phyloP scores from a whole-genome alignment of 257 asterid species.

The Echium plantagineum region DNA sequence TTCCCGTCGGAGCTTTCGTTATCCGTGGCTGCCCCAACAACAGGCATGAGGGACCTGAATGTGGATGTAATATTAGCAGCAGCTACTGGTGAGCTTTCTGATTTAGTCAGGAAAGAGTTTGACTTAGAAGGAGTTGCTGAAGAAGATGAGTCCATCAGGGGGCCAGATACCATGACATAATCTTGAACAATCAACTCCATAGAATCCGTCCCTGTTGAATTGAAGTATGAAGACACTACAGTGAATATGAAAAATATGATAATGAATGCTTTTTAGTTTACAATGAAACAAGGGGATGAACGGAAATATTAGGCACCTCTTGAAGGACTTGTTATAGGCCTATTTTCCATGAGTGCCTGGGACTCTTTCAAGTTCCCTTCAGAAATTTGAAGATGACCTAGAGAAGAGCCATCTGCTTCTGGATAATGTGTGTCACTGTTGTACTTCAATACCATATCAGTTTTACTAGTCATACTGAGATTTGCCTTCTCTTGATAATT shows the following conservation, averaged over 20 bases:
- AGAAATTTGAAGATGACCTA: conserved; percentile 28
- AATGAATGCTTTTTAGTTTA: neutral
- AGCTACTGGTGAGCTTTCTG: conserved; percentile 33
- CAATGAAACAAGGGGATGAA: neutral
- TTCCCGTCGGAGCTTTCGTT: conserved; percentile 31
- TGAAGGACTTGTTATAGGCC: conserved; percentile 15
- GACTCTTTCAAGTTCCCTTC: conserved; percentile 49
- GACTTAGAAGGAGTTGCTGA: conserved; percentile 40
- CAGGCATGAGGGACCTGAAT: conserved; percentile 48
- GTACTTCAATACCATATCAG: conserved; percentile 13
- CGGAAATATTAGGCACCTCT: conserved; percentile 37
- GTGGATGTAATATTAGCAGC: conserved; percentile 26
- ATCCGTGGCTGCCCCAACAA: conserved; percentile 29
- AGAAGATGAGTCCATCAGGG: conserved; percentile 51
- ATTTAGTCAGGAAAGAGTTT: conserved; percentile 35
- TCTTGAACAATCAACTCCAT: conserved; percentile 69
- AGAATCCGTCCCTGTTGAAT: conserved; percentile 45
- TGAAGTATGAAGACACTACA: conserved; percentile 13
- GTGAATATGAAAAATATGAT: neutral
- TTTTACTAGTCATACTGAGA: conserved; percentile 24
- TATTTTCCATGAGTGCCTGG: conserved; percentile 27
- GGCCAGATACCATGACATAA: conserved; percentile 69
- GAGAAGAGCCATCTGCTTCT: conserved; percentile 22
- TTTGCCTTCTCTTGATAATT: conserved; percentile 33
- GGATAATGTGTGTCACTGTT: conserved; percentile 20